Base-by-base conservation (phyloP, 2,329 filamentous ascomycete species). In the Coniochaeta hoffmannii region DNA sequence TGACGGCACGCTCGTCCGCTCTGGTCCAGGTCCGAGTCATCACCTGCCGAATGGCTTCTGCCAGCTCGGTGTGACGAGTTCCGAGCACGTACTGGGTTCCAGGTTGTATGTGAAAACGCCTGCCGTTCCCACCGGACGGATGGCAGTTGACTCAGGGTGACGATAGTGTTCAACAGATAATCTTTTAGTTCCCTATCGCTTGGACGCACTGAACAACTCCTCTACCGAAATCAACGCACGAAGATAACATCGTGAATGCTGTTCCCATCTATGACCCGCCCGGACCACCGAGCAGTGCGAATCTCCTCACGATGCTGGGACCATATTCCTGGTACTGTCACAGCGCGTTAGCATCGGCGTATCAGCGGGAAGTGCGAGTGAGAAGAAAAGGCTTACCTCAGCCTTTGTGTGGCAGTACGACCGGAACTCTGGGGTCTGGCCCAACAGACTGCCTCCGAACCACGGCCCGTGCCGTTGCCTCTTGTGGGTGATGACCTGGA, bases 361-460 rank as follows among this genome's bases (percentile, higher is more conserved):
- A 46, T 4, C 22, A 26, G 50, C 24, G 41, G 56, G 5, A 31
- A 38, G 10, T 9, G 54, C n/a, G 35, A 4, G 8, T 10, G 26
- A 28, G 22, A 36, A 30, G 26, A 31, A 41, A n/a, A 54, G 46
- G 65, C 77, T 63, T 67, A 84, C 81, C 78, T 86, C 83, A 30
- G 84, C 85, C 78, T 94, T 94, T 56, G 89, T 99, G 74, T 99
- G 95, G 77, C 94, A 99, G 76, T 97, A 99, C 68, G 91, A 97
- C 71, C 90, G 85, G 81, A 99, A 99, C 73, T 99, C 95, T 4
- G 95, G 93, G 7, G 94, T 99, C 77, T 97, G 93, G 55, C 93
- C 95, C 58, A 99, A 79, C 74, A 99, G 79, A 75, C 90, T 96
- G 64, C 94, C 94, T 71, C 94, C 94, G 69, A 99, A 99, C 94